These are phyloP conservation scores for Verticillium isaacii DNA, from an alignment of 2,329 filamentous ascomycete species.

Conservation along the genomic window DNA sequence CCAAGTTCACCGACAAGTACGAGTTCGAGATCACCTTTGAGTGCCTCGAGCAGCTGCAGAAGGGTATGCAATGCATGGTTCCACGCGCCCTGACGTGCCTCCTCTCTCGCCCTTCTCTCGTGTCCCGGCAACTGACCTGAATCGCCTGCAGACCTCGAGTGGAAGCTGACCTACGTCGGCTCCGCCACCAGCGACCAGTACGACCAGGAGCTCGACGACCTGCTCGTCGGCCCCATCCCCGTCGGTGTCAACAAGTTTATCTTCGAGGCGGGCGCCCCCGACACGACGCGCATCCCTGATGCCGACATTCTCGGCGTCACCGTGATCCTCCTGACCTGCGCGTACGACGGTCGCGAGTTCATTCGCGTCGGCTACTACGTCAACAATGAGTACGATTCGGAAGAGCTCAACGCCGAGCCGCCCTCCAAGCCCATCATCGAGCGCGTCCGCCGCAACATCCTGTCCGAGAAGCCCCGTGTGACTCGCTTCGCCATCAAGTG, in stretches of 20 bases:
- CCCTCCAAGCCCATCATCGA: constrained; percentile 91
- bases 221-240: constrained; percentile 95
- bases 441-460: constrained; percentile 83
- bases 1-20: constrained; percentile 87
- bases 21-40: constrained; percentile 99
- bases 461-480: constrained; percentile 95
- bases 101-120: neutral
- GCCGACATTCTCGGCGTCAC: constrained; percentile 96
- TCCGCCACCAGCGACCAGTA: constrained; percentile 96
- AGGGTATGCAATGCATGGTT: constrained; percentile 52
- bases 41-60: constrained; percentile 89
- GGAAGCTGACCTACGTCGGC: constrained; percentile 98
- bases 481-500: constrained; percentile 99
- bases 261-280: constrained; percentile 91
- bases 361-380: constrained; percentile 99
- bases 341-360: constrained; percentile 94
- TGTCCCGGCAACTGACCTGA: neutral
- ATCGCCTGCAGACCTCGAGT: constrained; percentile 73
- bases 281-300: constrained; percentile 85
- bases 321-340: constrained; percentile 91
- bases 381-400: constrained; percentile 97
- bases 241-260: constrained; percentile 98
- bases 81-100: neutral
- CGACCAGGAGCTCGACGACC: constrained; percentile 95
- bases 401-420: constrained; percentile 83